phyloP scores from a whole-genome alignment of 768 basidiomycete species.

The Tylopilus rubrobrunneus region DNA sequence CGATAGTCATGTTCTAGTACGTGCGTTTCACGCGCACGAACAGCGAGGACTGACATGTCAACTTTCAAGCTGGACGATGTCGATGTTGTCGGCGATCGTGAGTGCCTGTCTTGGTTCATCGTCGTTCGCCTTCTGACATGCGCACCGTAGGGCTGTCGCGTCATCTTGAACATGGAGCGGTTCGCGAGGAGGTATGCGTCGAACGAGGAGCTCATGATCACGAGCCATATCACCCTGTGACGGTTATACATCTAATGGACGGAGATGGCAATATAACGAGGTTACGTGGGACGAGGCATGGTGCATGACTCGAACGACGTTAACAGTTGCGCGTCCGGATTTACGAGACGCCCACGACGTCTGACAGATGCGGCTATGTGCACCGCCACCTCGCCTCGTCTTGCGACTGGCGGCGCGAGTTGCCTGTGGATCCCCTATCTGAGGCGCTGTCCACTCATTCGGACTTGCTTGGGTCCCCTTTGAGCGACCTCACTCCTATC shows the following conservation, averaged over 20 bases:
- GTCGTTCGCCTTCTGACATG: no score
- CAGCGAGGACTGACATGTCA: not conserved
- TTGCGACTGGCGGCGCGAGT: no score
- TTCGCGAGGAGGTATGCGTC: slow-evolving; percentile 4
- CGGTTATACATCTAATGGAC: not conserved
- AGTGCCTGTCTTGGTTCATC: slow-evolving; percentile 1
- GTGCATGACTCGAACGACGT: no score
- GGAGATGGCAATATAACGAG: not conserved
- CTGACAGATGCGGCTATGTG: no score
- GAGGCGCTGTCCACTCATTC: no score
- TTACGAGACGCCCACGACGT: no score
- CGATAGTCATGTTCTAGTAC: not conserved
- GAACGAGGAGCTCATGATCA: slow-evolving; percentile 8
- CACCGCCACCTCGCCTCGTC: no score
- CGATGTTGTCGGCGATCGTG: slow-evolving; percentile 15
- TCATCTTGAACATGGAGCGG: slow-evolving; percentile 23
- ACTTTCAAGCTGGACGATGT: slow-evolving; percentile 11
- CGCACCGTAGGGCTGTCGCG: slow-evolving; percentile 16
- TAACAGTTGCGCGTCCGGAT: no score
- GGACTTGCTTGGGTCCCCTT: no score
- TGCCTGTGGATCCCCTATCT: no score
- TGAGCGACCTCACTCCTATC: no score
- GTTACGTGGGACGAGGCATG: no score
- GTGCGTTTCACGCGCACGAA: not conserved
- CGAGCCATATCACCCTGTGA: slow-evolving; percentile 1